Evolutionary conservation across 768 basidiomycete species (phyloP).

Genomic region (Lactarius tabidus): DNA sequence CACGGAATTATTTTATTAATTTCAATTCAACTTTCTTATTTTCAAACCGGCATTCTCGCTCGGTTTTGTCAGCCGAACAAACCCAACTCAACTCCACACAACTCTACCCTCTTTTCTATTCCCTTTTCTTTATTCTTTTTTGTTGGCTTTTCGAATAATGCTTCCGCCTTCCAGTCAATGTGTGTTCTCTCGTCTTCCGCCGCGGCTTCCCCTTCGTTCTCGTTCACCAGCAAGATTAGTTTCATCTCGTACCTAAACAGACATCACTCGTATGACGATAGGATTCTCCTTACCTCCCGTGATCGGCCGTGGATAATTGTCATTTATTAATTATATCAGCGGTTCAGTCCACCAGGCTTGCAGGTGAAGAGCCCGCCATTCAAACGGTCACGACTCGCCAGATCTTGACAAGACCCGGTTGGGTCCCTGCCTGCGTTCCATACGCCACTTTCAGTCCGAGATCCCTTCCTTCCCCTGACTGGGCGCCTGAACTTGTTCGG

Average conservation of each 20-base stretch:
- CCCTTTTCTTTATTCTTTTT: neutral
- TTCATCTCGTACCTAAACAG: slow-evolving; percentile 16
- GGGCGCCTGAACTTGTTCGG: slow-evolving; percentile 18
- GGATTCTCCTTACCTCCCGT: neutral
- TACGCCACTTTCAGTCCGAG: slow-evolving; percentile 23
- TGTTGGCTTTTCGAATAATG: neutral
- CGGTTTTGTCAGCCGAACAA: slow-evolving; percentile 25
- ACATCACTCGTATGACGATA: neutral
- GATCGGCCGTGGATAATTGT: neutral
- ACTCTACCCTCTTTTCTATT: neutral
- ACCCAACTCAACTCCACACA: neutral
- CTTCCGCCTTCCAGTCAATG: slow-evolving; percentile 10
- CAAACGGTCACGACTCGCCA: slow-evolving; percentile 9
- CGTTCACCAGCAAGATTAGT: slow-evolving; percentile 6
- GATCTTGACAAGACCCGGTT: slow-evolving; percentile 17
- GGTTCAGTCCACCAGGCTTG: neutral
- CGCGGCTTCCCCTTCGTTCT: slow-evolving; percentile 13
- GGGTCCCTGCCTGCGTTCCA: slow-evolving; percentile 3
- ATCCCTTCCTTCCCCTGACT: slow-evolving; percentile 9
- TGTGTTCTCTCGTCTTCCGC: slow-evolving; percentile 11
- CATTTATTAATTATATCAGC: slow-evolving; percentile 13
- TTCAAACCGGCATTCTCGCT: slow-evolving; percentile 24
- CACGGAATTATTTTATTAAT: slow-evolving; percentile 1
- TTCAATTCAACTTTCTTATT: neutral
- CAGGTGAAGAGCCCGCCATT: neutral